Evolutionary conservation across 2,329 filamentous ascomycete species (phyloP), one percentile per base, ranked within the genome.

Genomic region (Hymenoscyphus fructigenus): DNA sequence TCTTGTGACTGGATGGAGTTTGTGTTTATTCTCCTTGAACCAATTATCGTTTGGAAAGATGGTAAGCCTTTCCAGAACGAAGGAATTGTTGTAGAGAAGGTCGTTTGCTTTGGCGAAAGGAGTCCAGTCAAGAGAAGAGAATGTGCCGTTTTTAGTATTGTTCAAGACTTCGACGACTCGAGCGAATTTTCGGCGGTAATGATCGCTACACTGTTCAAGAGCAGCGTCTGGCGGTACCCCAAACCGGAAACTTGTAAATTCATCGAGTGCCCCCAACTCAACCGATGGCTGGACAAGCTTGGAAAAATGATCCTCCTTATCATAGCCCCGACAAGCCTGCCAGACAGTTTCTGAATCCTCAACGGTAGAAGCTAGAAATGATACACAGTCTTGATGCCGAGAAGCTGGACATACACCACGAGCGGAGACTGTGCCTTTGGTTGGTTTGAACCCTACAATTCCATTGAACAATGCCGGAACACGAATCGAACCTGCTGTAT

Each of bases 401-500:
- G 83, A 86, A 23, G 84, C 84, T 28, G 82, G 82, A 5, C 78
- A 79, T 0, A 84, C 76, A 3, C 82, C 82, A 7, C 72, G 72
- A 38, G 80, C 78, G 3, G 79, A 81, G 7, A 84, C 74, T 0
- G 81, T 81, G 4, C 82, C 82, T 71, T 81, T 80, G 1, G 82
- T 84, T 1, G 82, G 82, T 67, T 79, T 79, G 58, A 76, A 78
- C 1, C 82, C 82, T 3, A 81, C 76, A 12, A 84, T 75, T 20
- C 80, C 81, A 69, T 84, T 84, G 72, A 81, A 82, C 0, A 78
- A 77, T 29, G 81, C 78, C 9, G 83, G 83, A 3, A 84, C 78
- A 58, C 82, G 76, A 10, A 82, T 82, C 3, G 82, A 81, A 0
- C 83, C 82, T n/a, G 82, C 82, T 15, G 82, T 84, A 66, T 84